Conservation (phyloP, 352 stramenopile species). For the Globisporangium irregulare region DNA sequence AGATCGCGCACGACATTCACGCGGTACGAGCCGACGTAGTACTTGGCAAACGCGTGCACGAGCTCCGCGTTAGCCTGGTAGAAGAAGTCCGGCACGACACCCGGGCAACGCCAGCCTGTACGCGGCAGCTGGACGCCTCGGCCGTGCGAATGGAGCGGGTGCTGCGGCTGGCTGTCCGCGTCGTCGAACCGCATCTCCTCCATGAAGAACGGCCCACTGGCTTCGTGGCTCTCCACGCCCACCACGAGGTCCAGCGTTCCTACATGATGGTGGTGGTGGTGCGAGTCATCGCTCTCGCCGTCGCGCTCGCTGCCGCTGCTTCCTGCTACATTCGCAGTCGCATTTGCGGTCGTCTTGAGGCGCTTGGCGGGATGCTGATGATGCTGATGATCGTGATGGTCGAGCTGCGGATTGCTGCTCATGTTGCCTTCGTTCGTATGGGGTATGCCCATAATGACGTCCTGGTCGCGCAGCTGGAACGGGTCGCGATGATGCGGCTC, state of each 20-base stretch:
- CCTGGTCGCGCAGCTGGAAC: slow-evolving; percentile 13
- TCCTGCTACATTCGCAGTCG: slow-evolving; percentile 1
- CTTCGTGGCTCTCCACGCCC: slow-evolving; percentile 1
- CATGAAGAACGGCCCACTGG: slow-evolving; percentile 24
- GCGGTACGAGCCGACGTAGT: slow-evolving; percentile 57
- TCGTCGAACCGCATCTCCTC: slow-evolving; percentile 26
- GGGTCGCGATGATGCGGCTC: slow-evolving; percentile 6
- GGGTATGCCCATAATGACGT: slow-evolving; percentile 1
- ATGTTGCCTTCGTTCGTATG: not conserved
- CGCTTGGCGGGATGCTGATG: slow-evolving; percentile 18
- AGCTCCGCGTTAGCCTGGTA: slow-evolving; percentile 49
- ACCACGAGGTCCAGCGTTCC: slow-evolving; percentile 12
- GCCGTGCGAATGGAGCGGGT: not conserved
- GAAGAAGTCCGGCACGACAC: slow-evolving; percentile 52
- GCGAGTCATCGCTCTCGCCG: slow-evolving; percentile 20
- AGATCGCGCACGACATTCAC: slow-evolving; percentile 65
- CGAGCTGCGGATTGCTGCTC: not conserved
- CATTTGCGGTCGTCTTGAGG: slow-evolving; percentile 13
- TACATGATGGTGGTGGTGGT: slow-evolving; percentile 8
- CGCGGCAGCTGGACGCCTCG: slow-evolving; percentile 38
- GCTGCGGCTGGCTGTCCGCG: not conserved
- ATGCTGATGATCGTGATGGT: not conserved
- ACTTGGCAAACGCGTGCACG: slow-evolving; percentile 65
- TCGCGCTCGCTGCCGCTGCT: slow-evolving; percentile 20
- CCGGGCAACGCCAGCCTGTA: slow-evolving; percentile 57